A percentile compares a stretch with the other conserved stretches of the same genome.
These are phyloP conservation scores for Chlorophyllum brunneum DNA, from an alignment of 768 basidiomycete species.

Conservation along the genomic window DNA sequence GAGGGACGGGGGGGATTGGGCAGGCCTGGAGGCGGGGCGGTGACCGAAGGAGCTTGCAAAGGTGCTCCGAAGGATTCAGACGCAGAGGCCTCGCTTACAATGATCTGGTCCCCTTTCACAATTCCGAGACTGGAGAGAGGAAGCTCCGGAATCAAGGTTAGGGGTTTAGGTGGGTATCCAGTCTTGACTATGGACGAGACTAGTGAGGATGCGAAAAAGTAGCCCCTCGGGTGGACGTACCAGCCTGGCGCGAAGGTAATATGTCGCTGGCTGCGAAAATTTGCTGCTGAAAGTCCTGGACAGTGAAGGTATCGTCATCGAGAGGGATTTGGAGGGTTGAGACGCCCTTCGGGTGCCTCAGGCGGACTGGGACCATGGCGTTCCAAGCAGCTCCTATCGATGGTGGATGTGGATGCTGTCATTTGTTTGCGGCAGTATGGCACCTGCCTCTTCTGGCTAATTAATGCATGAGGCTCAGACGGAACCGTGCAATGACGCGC, in stretches of 20 bases:
- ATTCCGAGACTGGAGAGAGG: constrained; percentile 77
- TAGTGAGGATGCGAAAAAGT: not conserved
- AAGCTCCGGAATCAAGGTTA: constrained; percentile 71
- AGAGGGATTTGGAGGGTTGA: constrained; percentile 71
- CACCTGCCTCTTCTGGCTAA: not conserved
- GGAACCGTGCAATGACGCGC: too few relatives aligned
- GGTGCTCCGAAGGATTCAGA: not conserved
- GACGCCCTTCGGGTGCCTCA: constrained; percentile 84
- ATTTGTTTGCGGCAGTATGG: not conserved
- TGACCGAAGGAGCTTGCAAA: constrained; percentile 10
- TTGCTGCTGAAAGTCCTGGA: constrained; percentile 72
- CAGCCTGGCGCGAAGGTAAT: constrained; percentile 68
- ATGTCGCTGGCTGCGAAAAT: constrained; percentile 69
- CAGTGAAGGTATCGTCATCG: constrained; percentile 47
- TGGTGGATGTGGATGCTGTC: not conserved
- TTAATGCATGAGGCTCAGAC: too few relatives aligned
- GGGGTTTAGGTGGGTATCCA: constrained; percentile 79
- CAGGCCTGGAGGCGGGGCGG: constrained; percentile 9
- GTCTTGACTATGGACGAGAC: constrained; percentile 51
- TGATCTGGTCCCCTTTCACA: constrained; percentile 78
- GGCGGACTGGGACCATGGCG: constrained; percentile 73
- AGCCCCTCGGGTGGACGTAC: constrained; percentile 46
- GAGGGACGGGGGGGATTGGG: constrained; percentile 6
- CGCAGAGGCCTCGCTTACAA: constrained; percentile 41
- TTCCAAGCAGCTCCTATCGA: not conserved